Conservation (phyloP, 2,329 filamentous ascomycete genomes). For the Fusarium lateritium region DNA sequence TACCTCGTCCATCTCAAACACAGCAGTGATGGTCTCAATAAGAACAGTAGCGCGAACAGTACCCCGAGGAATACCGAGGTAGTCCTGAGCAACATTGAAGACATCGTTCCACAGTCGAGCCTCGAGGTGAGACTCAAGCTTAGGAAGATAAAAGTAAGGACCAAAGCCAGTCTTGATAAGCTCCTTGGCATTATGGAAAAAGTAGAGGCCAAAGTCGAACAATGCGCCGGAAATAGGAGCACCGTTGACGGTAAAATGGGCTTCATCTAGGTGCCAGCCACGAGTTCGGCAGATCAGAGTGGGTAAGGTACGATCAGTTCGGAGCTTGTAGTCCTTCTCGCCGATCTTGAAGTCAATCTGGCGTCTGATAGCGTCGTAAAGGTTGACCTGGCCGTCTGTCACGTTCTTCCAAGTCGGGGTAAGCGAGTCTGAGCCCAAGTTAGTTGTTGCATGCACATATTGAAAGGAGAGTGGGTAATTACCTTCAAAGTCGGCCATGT, state of each 20-base stretch:
- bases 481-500: constrained; percentile 99
- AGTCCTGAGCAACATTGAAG: constrained; percentile 96
- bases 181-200: constrained; percentile 89
- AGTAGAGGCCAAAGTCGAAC: constrained; percentile 99
- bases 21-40: constrained; percentile 97
- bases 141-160: constrained; percentile 98
- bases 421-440: constrained; percentile 78
- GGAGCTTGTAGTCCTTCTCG: constrained; percentile 96
- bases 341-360: constrained; percentile 98
- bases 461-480: constrained; percentile 50
- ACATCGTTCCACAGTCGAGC: constrained; percentile 98
- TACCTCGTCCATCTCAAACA: constrained; percentile 97
- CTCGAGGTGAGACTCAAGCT: constrained; percentile 98
- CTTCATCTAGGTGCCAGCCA: constrained; percentile 98
- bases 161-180: constrained; percentile 84
- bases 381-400: constrained; percentile 97
- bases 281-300: constrained; percentile 95
- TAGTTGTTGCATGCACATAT: background rate
- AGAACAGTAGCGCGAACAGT: constrained; percentile 96
- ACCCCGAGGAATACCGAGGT: constrained; percentile 88
- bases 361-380: constrained; percentile 94
- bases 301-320: constrained; percentile 86
- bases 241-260: constrained; percentile 95
- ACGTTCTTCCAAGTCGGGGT: constrained; percentile 99
- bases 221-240: constrained; percentile 93